Percentiles rank a stretch among this genome's conserved stretches.
phyloP scores from a whole-genome alignment of 345 rosid genomes.

The Gossypium mustelinum region DNA sequence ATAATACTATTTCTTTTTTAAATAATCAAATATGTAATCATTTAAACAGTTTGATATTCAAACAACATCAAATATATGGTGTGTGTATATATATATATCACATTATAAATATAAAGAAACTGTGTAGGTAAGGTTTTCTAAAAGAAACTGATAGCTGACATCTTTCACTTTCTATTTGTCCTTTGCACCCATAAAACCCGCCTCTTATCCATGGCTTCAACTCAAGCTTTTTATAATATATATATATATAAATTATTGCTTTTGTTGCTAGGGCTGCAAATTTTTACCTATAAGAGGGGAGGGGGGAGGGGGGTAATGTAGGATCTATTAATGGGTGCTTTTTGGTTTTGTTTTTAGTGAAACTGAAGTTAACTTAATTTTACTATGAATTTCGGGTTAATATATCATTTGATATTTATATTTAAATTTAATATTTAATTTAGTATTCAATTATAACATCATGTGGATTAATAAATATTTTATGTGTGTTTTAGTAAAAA shows the following conservation, averaged over 20 bases:
- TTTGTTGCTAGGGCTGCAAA: neutral
- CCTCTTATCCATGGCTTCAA: neutral
- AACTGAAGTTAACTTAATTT: neutral
- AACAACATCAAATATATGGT: neutral
- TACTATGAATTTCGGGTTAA: too few relatives aligned
- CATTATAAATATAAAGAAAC: too few relatives aligned
- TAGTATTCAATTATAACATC: too few relatives aligned
- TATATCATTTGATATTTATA: too few relatives aligned
- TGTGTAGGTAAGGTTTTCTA: neutral
- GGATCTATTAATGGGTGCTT: neutral
- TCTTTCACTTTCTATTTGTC: conserved; percentile 13
- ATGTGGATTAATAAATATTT: too few relatives aligned
- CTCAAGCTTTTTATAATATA: neutral
- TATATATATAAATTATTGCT: too few relatives aligned
- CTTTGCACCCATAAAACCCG: conserved; percentile 10
- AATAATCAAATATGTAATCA: neutral
- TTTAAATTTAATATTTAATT: too few relatives aligned
- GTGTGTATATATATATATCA: too few relatives aligned
- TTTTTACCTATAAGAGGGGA: neutral
- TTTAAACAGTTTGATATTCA: neutral
- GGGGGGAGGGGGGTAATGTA: neutral
- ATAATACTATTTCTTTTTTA: too few relatives aligned
- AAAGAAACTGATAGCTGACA: neutral
- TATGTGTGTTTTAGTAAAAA: too few relatives aligned
- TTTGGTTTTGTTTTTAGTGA: neutral